Evolutionary conservation across 805 yeast species (phyloP), one percentile per base, ranked within the genome.

Genomic region (Candida maltosa): DNA sequence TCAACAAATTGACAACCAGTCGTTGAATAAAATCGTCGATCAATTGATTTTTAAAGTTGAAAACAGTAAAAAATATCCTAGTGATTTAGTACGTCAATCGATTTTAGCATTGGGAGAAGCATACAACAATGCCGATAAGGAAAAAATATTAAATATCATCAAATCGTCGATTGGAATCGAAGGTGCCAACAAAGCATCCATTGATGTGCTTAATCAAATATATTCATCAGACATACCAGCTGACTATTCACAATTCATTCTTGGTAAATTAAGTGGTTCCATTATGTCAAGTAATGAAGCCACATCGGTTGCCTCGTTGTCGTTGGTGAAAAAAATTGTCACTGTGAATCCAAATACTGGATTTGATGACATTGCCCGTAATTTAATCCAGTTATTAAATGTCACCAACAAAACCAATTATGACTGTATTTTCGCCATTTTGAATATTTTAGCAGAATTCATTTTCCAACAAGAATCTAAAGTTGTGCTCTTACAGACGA

Each of bases 281-380:
- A 37, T 59, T n/a, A 37, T 47, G 4, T 57, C 63, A 1, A 52
- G 52, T 18, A 63, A 60, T 37, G 55, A 58, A 8, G 29, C 55
- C 4, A 42, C 57, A 18, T 51, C 50, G 31, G 25, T 42, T n/a
- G 31, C 37, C 5, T 46, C 62, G 4, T 50, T 56, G 31, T 38
- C 38, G 17, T 44, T 57, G 11, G 38, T 56, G 20, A 34, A 38
- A 11, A 38, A 34, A 16, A 18, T 34, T n/a, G 21, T 38, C 4
- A 12, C 24, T 11, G 11, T 17, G 16, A 16, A 29, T 6, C 37
- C 34, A 12, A n/a, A 28, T 6, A 15, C 16, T 6, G 18, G 25
- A 16, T 36, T 18, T 26, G 16, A 17, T 10, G 10, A 10, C 8
- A 29, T 34, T 6, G 29, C 35, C 8, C 20, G 26, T 16, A 38